Base-by-base conservation (phyloP, 23 red algal genomes). In the Gracilariopsis chorda region DNA sequence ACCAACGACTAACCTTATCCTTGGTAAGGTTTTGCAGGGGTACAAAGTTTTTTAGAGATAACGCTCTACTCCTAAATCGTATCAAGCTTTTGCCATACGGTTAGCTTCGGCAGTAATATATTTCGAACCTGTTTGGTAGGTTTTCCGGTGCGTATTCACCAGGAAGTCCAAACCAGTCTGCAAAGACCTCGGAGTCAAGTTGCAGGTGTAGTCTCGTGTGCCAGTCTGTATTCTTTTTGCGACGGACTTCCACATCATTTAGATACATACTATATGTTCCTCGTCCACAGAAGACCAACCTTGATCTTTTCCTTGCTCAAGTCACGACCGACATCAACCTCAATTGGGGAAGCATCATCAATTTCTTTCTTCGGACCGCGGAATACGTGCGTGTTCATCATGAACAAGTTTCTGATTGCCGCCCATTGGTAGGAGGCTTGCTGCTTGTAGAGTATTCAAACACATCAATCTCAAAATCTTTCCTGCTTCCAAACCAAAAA, bases 151-250 rank as follows among this genome's bases (percentile, higher is more conserved):
- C 74, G 43, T 62, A 48, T 16, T 72, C 45, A 40, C 32, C 74
- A 16, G 87, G 87, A 4, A 64, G 33, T 0, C 87, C 87, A 61
- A 91, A 91, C 87, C 87, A 81, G 41, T 80, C 69, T 0, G 87
- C 35, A 41, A 91, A 81, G 36, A 59, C 64, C 87, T 91, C 86
- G 16, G 87, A 91, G 16, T 91, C 87, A 5, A 91, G 46, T 46
- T 91, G 74, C 23, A 91, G 35, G 29, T 68, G 58, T 12, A 91
- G 35, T 5, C 73, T 40, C 19, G 28, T 51, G 37, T 91, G 87
- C 21, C 67, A 81, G 73, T 91, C 35, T 11, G 46, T 1, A 39
- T 91, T 91, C 8, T 19, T 30, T 9, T 37, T 20, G 1, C 59
- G 28, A 21, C 87, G 62, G 0, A 91, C 57, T 36, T 51, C 48